Percentiles rank a stretch among this genome's conserved stretches.
phyloP scores from a whole-genome alignment of 441 rosid species.

The Bruguiera hainesii region DNA sequence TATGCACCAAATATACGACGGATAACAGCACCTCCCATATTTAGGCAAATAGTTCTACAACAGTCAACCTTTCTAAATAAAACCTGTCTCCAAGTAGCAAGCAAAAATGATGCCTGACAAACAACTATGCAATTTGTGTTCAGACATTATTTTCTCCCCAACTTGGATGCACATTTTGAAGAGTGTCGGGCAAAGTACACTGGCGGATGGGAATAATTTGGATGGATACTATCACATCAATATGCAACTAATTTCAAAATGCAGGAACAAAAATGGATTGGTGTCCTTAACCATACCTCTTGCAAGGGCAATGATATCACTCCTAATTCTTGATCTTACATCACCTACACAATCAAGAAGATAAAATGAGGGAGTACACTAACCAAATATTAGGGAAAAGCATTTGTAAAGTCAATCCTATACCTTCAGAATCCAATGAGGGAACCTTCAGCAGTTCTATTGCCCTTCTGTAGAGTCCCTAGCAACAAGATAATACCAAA shows the following conservation, averaged over 20 bases:
- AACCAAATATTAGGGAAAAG: background rate
- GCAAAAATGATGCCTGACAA: too few relatives aligned
- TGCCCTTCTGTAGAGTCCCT: constrained; percentile 82
- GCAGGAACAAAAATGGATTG: background rate
- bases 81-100: too few relatives aligned
- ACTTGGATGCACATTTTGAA: too few relatives aligned
- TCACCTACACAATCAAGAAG: constrained; percentile 22
- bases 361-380: background rate
- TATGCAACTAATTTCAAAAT: background rate
- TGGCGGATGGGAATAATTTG: background rate
- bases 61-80: too few relatives aligned
- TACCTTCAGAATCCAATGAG: constrained; percentile 58
- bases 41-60: too few relatives aligned
- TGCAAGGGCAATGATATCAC: constrained; percentile 71
- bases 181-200: background rate
- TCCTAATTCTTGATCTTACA: constrained; percentile 33
- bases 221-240: background rate
- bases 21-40: too few relatives aligned
- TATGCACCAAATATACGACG: too few relatives aligned
- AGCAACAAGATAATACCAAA: constrained; percentile 7
- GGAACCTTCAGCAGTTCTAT: constrained; percentile 75
- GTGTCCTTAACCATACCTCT: constrained; percentile 51
- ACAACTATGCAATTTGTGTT: background rate
- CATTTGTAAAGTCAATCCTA: background rate
- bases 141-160: background rate